phyloP scores from a whole-genome alignment of 2,329 filamentous ascomycete genomes.

The Neofusicoccum sp. region DNA sequence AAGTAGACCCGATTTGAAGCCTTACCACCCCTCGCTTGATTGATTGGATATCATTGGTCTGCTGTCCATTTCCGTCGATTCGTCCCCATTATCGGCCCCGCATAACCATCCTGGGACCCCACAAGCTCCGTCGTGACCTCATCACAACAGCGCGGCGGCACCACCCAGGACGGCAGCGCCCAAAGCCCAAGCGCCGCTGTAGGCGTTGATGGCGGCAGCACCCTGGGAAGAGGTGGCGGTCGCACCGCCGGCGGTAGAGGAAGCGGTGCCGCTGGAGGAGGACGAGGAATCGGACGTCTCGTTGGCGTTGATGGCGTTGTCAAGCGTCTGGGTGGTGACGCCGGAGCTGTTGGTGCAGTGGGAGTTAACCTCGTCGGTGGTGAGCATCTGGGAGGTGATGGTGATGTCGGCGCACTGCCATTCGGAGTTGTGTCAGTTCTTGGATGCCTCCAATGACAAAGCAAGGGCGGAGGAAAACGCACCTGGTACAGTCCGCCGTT shows the following conservation, averaged over 20 bases:
- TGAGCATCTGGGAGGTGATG: conserved; percentile 55
- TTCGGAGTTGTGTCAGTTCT: neutral
- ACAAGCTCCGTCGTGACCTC: neutral
- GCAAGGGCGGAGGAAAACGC: conserved; percentile 23
- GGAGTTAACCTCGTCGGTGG: conserved; percentile 42
- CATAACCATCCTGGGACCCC: no score
- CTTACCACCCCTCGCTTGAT: no score
- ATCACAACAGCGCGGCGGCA: neutral
- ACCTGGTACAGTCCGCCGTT: conserved; percentile 65
- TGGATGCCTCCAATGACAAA: neutral
- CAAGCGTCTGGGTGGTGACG: conserved; percentile 40
- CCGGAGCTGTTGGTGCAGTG: conserved; percentile 61
- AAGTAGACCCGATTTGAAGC: no score
- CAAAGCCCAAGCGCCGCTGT: neutral
- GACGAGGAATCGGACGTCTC: conserved; percentile 37
- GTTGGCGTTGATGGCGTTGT: conserved; percentile 50
- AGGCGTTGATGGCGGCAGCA: neutral
- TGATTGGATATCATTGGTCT: no score
- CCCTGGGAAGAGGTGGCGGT: conserved; percentile 1
- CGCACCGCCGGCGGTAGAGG: conserved; percentile 13
- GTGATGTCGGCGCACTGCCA: conserved; percentile 69
- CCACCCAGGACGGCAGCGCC: neutral
- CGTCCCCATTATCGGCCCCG: no score
- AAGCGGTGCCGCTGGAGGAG: conserved; percentile 16
- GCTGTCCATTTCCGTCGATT: no score